Conservation (phyloP, 371 early-diverging fungal species). For the Rhizopus delemar region DNA sequence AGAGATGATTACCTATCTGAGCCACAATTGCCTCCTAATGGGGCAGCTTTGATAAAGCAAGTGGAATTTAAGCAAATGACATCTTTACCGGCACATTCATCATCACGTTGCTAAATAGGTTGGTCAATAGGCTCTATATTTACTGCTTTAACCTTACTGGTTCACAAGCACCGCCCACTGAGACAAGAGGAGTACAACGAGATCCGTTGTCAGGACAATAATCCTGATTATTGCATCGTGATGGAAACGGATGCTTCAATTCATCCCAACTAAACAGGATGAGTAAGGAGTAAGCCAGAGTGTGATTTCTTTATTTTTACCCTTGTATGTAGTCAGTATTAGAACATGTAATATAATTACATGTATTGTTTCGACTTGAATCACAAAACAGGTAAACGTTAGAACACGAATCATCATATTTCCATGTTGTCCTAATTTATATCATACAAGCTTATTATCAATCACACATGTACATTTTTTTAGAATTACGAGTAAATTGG, state of each 20-base stretch:
- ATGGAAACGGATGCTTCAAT: slow-evolving; percentile 15
- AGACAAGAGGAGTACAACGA: slow-evolving; percentile 19
- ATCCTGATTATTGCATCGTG: slow-evolving; percentile 21
- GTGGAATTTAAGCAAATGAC: slow-evolving; percentile 28
- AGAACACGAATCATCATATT: slow-evolving; percentile 28
- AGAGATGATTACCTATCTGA: slow-evolving; percentile 21
- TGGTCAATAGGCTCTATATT: background rate
- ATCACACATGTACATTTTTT: background rate
- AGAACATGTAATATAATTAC: slow-evolving; percentile 27
- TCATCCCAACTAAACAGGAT: slow-evolving; percentile 22
- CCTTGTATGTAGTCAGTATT: slow-evolving; percentile 33
- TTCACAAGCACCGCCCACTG: slow-evolving; percentile 22
- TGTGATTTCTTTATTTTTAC: slow-evolving; percentile 11
- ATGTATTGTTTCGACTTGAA: slow-evolving; percentile 16
- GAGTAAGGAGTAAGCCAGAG: background rate
- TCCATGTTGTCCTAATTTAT: slow-evolving; percentile 23
- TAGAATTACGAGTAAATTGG: slow-evolving; percentile 19
- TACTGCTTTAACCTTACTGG: slow-evolving; percentile 8
- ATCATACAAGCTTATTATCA: background rate
- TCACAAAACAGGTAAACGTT: slow-evolving; percentile 32
- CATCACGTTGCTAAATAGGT: slow-evolving; percentile 25
- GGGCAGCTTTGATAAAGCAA: slow-evolving; percentile 26
- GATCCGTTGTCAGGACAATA: slow-evolving; percentile 34
- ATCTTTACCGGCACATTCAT: slow-evolving; percentile 29
- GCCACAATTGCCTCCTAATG: slow-evolving; percentile 28